A percentile compares a stretch with the other conserved stretches of the same genome.
phyloP scores from a whole-genome alignment of 805 yeast genomes.

The Peterozyma toletana region DNA sequence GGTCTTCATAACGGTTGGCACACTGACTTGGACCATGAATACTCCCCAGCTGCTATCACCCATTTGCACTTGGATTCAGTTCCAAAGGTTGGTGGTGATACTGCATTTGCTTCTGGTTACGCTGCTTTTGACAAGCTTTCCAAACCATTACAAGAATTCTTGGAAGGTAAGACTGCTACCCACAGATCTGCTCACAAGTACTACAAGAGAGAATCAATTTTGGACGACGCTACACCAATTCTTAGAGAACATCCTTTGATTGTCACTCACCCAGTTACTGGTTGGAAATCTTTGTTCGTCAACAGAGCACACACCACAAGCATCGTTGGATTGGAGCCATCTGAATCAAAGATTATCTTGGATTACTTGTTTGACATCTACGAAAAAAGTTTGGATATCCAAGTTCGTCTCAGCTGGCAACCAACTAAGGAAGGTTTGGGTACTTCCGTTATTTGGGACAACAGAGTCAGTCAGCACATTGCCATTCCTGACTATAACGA shows the following conservation, averaged over 20 bases:
- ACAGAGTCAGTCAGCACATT: constrained; percentile 36
- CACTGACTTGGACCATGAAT: constrained; percentile 49
- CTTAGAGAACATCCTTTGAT: constrained; percentile 55
- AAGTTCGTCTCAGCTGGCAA: constrained; percentile 47
- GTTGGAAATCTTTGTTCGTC: constrained; percentile 51
- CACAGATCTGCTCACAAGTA: constrained; percentile 32
- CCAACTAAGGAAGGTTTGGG: constrained; percentile 31
- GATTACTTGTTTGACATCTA: constrained; percentile 36
- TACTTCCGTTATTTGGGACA: constrained; percentile 43
- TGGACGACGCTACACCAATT: constrained; percentile 32
- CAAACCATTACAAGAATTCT: constrained; percentile 39
- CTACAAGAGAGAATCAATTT: constrained; percentile 20
- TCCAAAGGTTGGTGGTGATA: constrained; percentile 48
- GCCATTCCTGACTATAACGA: constrained; percentile 34
- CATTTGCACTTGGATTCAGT: constrained; percentile 44
- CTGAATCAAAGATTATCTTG: constrained; percentile 41
- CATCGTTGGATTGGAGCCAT: constrained; percentile 45
- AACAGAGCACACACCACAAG: constrained; percentile 43
- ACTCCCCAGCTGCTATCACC: constrained; percentile 50
- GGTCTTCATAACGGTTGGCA: constrained; percentile 29
- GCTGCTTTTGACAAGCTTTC: constrained; percentile 52
- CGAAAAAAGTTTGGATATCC: constrained; percentile 47
- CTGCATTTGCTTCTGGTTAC: constrained; percentile 51
- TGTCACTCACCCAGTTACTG: constrained; percentile 61
- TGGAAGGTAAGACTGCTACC: constrained; percentile 45